Evolutionary conservation across 495 filamentous ascomycete species (phyloP), one percentile per base, ranked within the genome.

Genomic region (Neurospora tetraspora): DNA sequence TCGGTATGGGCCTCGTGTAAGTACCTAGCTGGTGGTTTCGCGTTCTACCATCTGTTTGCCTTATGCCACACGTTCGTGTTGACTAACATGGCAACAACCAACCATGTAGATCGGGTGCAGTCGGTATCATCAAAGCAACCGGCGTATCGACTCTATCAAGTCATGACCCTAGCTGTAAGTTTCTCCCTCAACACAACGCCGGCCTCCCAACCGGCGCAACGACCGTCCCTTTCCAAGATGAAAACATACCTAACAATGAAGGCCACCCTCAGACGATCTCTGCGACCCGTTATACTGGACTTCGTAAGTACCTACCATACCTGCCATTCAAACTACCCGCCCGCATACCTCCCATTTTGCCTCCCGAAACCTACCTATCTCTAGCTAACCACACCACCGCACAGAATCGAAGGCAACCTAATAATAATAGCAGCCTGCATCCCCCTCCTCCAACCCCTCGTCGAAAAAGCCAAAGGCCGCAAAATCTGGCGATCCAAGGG

Each of bases 391-490:
- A 9, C 40, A 39, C 0, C 34, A 6, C 12, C 27, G 37, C 20
- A 75, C 69, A 85, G 82, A 31, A 77, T 85, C 75, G 85, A 87
- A 77, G 83, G 81, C 20, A 83, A 82, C 74, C 77, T 80, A 36
- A 78, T 86, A 71, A 84, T 85, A 73, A 83, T 86, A 42, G 85
- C 85, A 12, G 80, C 84, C 20, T 86, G 83, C 74, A 84, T 87
- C 69, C 85, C 84, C 6, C 79, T 85, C 61, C 78, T 87, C 1
- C 74, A 81, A 36, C 86, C 86, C 0, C 70, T 87, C 0, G 73
- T 80, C 72, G 82, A 86, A 34, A 61, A 61, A 34, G 12, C 14
- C 53, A 65, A 18, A 65, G 53, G 27, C 27, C 53, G 53, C 27
- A 34, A 16, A 16, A 34, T 65, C 14, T 65, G 23, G 23, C 53